Base-by-base conservation (phyloP, 352 stramenopile species). In the Pythium dissimile region DNA sequence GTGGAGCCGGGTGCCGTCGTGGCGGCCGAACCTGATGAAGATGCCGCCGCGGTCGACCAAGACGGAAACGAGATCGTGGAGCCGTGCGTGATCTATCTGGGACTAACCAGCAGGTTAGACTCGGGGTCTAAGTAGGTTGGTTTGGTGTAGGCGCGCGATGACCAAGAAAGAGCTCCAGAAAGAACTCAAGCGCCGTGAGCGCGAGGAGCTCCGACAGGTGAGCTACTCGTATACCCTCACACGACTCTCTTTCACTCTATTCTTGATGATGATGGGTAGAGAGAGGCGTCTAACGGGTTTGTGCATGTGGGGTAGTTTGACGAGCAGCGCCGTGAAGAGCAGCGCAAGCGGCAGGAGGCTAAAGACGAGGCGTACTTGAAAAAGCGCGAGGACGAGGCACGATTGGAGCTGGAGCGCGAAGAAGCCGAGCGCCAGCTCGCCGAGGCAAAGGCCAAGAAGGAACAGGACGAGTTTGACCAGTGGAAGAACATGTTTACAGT, bases 141-240 rank as follows among this genome's bases (percentile, higher is more conserved):
- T 12, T 59, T 37, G 5, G 18, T 10, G 13, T 52, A 47, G 61
- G 12, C 69, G 67, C 54, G 66, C 67, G 35, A 84, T 87, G 76
- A 88, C 73, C 27, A 88, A 86, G 71, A 88, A 83, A 35, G 83
- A 90, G 59, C 58, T 92, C 44, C 73, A 85, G 54, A 90, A 90
- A 71, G 83, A 89, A 44, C 66, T 86, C 8, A 89, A 90, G 67
- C 78, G 75, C 51, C 80, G 73, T 35, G 83, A 92, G 66, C 72
- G 78, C 5, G 83, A 92, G 59, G 73, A 88, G 31, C 62, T 88
- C 50, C 83, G 83, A n/a, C 70, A 61, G 55, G 83, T 90, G 61
- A 2, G 67, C 23, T 6, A 21, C 32, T 41, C 12, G 31, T 32
- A 43, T 32, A n/a, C n/a, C n/a, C n/a, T n/a, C n/a, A n/a, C n/a